phyloP scores from a whole-genome alignment of 352 stramenopile species.

The Phytophthora multivora region DNA sequence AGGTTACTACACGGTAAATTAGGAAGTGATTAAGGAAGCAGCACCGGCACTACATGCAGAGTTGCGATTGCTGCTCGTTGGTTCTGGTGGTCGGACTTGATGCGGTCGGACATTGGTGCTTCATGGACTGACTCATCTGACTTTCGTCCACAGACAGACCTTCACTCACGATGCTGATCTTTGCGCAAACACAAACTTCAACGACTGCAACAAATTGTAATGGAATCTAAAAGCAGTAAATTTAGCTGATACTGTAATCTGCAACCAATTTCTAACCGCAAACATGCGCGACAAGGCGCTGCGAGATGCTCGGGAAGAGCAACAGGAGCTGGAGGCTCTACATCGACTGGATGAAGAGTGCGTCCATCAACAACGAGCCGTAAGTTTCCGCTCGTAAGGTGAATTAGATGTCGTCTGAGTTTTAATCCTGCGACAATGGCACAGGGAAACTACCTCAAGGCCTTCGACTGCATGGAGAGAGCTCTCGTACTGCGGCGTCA shows the following conservation, averaged over 20 bases:
- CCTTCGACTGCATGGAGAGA: slow-evolving; percentile 93
- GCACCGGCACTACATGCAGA: background rate
- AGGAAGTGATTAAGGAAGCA: slow-evolving; percentile 11
- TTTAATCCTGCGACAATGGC: background rate
- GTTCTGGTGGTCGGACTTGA: slow-evolving; percentile 23
- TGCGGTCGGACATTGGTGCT: slow-evolving; percentile 24
- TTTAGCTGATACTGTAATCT: slow-evolving; percentile 11
- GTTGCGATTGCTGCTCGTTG: background rate
- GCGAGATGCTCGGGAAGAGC: slow-evolving; percentile 50
- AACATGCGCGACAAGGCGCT: slow-evolving; percentile 37
- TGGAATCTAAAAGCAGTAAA: slow-evolving; percentile 2
- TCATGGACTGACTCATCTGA: slow-evolving; percentile 18
- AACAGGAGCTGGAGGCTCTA: slow-evolving; percentile 87
- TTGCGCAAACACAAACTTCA: slow-evolving; percentile 21
- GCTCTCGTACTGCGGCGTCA: slow-evolving; percentile 91
- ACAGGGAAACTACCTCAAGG: slow-evolving; percentile 91
- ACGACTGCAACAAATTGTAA: slow-evolving; percentile 1
- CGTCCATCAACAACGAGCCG: slow-evolving; percentile 83
- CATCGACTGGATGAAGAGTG: slow-evolving; percentile 92
- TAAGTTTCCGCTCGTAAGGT: slow-evolving; percentile 19
- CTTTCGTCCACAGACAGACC: slow-evolving; percentile 9
- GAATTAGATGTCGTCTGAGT: too few relatives aligned
- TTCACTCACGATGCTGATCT: slow-evolving; percentile 19
- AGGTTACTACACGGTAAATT: slow-evolving; percentile 6
- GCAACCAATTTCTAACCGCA: background rate